These are phyloP conservation scores for Serendipita sp. DNA, from an alignment of 768 basidiomycete species.

Conservation along the genomic window DNA sequence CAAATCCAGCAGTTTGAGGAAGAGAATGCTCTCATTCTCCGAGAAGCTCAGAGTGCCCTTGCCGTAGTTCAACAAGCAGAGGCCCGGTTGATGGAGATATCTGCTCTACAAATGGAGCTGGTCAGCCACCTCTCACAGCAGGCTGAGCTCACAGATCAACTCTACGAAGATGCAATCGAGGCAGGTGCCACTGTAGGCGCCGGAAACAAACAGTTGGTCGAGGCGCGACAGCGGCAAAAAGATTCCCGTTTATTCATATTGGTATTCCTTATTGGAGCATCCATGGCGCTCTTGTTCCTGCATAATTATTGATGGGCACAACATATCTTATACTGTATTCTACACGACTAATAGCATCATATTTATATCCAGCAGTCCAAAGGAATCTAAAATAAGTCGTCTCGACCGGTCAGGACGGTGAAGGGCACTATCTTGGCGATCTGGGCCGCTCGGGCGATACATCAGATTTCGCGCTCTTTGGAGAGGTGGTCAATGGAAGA, in stretches of 20 bases:
- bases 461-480: background rate
- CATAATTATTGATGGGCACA: conserved; percentile 55
- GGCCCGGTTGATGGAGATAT: conserved; percentile 80
- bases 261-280: conserved; percentile 82
- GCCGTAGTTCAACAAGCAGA: conserved; percentile 87
- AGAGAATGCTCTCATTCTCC: conserved; percentile 77
- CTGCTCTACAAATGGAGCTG: conserved; percentile 81
- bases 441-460: background rate
- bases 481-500: background rate
- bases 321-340: background rate
- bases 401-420: background rate
- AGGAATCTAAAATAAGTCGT: no score
- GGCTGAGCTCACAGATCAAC: conserved; percentile 79
- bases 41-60: conserved; percentile 68
- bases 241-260: conserved; percentile 82
- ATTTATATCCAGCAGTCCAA: no score
- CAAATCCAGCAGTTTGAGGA: conserved; percentile 87
- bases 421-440: background rate
- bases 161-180: conserved; percentile 88
- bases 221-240: conserved; percentile 72
- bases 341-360: background rate
- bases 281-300: conserved; percentile 78
- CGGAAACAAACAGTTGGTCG: conserved; percentile 78
- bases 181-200: conserved; percentile 73
- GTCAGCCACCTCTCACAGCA: conserved; percentile 75